phyloP scores from a whole-genome alignment of 2,329 filamentous ascomycete genomes.

The Fusarium phyllophilum region DNA sequence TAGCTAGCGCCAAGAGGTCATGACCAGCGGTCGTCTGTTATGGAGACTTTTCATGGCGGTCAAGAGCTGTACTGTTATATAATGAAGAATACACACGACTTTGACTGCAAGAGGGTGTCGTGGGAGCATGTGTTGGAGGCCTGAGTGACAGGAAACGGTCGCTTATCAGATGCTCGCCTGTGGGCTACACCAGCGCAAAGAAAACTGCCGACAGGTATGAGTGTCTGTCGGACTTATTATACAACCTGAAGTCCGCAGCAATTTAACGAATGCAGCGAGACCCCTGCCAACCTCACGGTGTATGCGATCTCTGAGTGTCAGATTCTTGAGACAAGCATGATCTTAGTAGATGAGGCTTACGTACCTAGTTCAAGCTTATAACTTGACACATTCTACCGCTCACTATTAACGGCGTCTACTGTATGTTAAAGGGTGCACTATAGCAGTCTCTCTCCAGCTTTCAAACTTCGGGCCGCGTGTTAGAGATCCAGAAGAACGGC shows the following conservation, averaged over 20 bases:
- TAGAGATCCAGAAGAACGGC: conserved; percentile 6
- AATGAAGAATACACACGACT: neutral
- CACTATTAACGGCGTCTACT: neutral
- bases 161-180: neutral
- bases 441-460: neutral
- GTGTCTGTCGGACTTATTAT: neutral
- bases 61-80: conserved; percentile 10
- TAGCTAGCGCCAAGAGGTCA: conserved; percentile 23
- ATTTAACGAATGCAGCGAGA: neutral
- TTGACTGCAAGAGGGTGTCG: neutral
- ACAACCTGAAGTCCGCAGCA: neutral
- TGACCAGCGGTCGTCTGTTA: conserved; percentile 7
- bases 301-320: neutral
- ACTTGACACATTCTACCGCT: neutral
- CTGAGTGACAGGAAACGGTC: neutral
- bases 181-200: neutral
- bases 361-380: neutral
- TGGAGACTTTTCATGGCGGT: conserved; percentile 28
- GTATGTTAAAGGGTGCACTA: neutral
- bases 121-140: neutral
- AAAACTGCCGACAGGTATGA: conserved; percentile 5
- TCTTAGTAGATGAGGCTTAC: neutral
- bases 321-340: neutral
- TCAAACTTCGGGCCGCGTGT: neutral
- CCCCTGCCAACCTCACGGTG: neutral